These are phyloP conservation scores for Populus trichocarpa DNA, from an alignment of 441 rosid species.

Conservation along the genomic window DNA sequence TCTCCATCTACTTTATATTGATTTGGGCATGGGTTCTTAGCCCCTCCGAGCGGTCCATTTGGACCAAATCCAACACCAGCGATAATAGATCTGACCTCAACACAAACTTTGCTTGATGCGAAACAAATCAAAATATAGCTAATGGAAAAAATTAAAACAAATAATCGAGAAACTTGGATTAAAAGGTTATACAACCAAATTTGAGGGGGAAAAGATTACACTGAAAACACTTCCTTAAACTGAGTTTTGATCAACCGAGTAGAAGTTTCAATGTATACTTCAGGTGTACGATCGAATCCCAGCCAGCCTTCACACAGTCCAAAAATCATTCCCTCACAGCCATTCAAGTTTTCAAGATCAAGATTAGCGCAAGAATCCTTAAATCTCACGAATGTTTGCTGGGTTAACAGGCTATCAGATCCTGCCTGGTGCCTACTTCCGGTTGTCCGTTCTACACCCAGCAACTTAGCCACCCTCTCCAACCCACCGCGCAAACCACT, in stretches of 20 bases:
- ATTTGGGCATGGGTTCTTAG: too few species aligned
- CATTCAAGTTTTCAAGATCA: not conserved
- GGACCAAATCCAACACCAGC: too few species aligned
- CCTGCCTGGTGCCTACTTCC: slow-evolving; percentile 25
- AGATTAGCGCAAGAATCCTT: not conserved
- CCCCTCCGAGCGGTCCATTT: too few species aligned
- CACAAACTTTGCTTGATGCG: too few species aligned
- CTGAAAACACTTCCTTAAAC: not conserved
- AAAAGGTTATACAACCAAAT: too few species aligned
- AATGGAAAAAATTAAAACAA: too few species aligned
- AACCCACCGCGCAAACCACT: slow-evolving; percentile 9
- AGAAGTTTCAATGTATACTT: not conserved
- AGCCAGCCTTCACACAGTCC: not conserved
- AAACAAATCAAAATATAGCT: too few species aligned
- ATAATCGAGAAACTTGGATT: too few species aligned
- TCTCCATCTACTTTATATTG: too few species aligned
- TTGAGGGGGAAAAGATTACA: too few species aligned
- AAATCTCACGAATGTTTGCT: not conserved
- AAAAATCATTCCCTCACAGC: not conserved
- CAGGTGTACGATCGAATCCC: not conserved
- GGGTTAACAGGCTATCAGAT: slow-evolving; percentile 19
- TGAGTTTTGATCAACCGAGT: not conserved
- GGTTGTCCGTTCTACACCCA: slow-evolving; percentile 1
- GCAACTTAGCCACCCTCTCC: slow-evolving; percentile 1
- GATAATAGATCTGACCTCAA: too few species aligned